A percentile compares a stretch with the other conserved stretches of the same genome.
Conservation (phyloP, 768 basidiomycete species). For the Xerocomellus chrysenteron region DNA sequence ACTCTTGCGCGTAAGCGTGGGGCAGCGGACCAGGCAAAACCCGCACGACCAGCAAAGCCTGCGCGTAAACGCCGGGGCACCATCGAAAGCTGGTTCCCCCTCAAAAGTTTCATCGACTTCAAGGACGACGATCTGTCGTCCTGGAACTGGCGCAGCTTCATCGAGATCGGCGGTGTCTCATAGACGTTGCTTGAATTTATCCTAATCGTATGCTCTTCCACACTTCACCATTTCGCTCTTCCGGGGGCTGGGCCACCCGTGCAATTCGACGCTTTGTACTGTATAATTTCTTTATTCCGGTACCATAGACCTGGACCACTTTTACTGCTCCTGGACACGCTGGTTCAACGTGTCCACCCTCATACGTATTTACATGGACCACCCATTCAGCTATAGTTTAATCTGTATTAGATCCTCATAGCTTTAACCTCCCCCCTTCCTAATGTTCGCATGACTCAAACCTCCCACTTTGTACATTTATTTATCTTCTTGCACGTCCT, state of each 20-base stretch:
- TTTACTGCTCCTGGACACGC: background rate
- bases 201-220: background rate
- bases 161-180: slow-evolving; percentile 48
- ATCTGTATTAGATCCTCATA: slow-evolving; percentile 7
- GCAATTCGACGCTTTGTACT: background rate
- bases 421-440: background rate
- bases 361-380: slow-evolving; percentile 25
- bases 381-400: slow-evolving; percentile 11
- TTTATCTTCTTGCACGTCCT: slow-evolving; percentile 10
- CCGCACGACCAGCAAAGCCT: slow-evolving; percentile 6
- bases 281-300: slow-evolving; percentile 7
- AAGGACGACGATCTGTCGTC: slow-evolving; percentile 45
- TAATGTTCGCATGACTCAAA: slow-evolving; percentile 9
- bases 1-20: slow-evolving; percentile 7
- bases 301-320: slow-evolving; percentile 11
- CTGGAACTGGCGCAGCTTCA: slow-evolving; percentile 64
- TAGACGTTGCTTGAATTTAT: background rate
- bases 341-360: slow-evolving; percentile 3
- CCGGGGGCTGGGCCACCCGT: slow-evolving; percentile 6
- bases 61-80: slow-evolving; percentile 41
- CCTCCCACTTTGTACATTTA: background rate
- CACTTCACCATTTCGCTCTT: background rate
- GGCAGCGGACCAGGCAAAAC: slow-evolving; percentile 8
- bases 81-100: slow-evolving; percentile 50
- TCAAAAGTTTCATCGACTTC: slow-evolving; percentile 67